Evolutionary conservation across 2,329 filamentous ascomycete species (phyloP), one percentile per base, ranked within the genome.

Genomic region (Juglanconis juglandina): DNA sequence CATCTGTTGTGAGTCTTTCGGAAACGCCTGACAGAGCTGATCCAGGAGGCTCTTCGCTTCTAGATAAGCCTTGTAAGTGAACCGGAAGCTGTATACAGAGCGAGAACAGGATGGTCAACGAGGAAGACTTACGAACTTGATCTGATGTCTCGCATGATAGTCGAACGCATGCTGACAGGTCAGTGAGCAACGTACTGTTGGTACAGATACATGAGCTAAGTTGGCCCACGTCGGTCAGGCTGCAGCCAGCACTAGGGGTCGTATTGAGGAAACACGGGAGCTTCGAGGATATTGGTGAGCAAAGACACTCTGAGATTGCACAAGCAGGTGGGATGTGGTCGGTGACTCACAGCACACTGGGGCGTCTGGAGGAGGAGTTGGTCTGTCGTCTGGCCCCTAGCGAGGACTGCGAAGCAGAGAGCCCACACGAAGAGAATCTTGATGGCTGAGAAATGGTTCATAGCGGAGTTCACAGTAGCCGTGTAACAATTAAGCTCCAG

Each of bases 151-250:
- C 53, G 39, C 58, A 60, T 35, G 52, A 7, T 30, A 60, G 24
- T 14, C 53, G 58, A n/a, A 52, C 54, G 14, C 58, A 60, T 11
- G 37, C 46, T 7, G 58, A 56, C 17, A 60, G 46, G 9, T 53
- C 47, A 10, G 41, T 50, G 37, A 56, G 58, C 34, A 60, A 46
- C 14, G 52, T 56, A 8, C n/a, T 14, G 24, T 56, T 56, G 7
- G 58, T 46, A 35, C 53, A 60, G 46, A 60, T 34, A 17, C 53
- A 60, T 7, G 57, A 59, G 57, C 47, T 59, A 33, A 59, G 57
- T 7, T 39, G 33, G 34, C 41, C 50, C 8, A 59, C 10, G 44
- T 47, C 47, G 42, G 50, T 24, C 2, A 59, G 24, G 24, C 37
- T 41, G 30, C 57, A 59, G 35, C 34, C 34, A 30, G 44, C 13